phyloP scores from a whole-genome alignment of 805 yeast genomes.

The Yarrowia alimentaria region DNA sequence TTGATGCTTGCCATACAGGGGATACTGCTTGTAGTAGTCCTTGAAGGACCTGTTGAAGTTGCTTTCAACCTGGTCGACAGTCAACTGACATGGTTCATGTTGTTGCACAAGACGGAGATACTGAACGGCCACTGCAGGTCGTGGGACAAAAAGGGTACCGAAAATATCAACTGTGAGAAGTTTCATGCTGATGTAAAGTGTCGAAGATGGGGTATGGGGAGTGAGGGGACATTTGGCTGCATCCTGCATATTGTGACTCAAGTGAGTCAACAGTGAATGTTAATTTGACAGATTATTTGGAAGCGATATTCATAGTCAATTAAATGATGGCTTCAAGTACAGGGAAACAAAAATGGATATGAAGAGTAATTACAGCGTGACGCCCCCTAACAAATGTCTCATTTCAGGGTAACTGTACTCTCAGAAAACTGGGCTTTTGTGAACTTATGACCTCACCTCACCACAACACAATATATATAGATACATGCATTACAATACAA shows the following conservation, averaged over 20 bases:
- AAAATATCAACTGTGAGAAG: conserved; percentile 13
- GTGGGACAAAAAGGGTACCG: conserved; percentile 17
- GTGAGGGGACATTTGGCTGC: too few relatives aligned
- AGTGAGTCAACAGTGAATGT: not conserved
- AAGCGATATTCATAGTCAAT: too few relatives aligned
- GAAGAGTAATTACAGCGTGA: too few relatives aligned
- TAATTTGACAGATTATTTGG: too few relatives aligned
- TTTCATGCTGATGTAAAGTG: conserved; percentile 4
- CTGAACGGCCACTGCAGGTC: conserved; percentile 15
- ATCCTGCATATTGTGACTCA: conserved; percentile 5
- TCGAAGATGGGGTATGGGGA: too few relatives aligned
- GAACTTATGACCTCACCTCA: too few relatives aligned
- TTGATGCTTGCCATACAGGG: conserved; percentile 1
- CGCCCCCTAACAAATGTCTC: too few relatives aligned
- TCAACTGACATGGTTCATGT: not conserved
- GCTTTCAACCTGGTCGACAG: not conserved
- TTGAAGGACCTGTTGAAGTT: conserved; percentile 1
- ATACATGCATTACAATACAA: too few relatives aligned
- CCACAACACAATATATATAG: too few relatives aligned
- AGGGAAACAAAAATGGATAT: too few relatives aligned
- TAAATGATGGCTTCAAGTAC: not conserved
- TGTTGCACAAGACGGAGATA: conserved; percentile 1
- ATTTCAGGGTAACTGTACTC: too few relatives aligned
- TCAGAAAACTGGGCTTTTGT: too few relatives aligned
- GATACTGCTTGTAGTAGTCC: conserved; percentile 6